A percentile compares a stretch with the other conserved stretches of the same genome.
phyloP scores from a whole-genome alignment of 805 yeast genomes.

The Kuraishia ogatae region DNA sequence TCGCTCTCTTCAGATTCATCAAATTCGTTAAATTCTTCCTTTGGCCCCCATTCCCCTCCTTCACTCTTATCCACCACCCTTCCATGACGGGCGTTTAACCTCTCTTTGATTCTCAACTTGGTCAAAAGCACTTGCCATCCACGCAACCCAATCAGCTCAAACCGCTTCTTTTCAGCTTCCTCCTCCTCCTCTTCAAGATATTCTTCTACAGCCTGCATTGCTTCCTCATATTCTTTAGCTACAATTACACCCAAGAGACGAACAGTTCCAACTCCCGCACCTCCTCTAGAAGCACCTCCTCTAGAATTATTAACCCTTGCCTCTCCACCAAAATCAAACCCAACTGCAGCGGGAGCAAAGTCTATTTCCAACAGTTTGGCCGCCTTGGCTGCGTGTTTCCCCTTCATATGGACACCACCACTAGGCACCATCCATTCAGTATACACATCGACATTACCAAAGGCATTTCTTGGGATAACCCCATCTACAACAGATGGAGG shows the following conservation, averaged over 20 bases:
- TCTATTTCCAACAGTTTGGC: conserved; percentile 65
- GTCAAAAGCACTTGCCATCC: conserved; percentile 47
- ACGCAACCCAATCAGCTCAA: conserved; percentile 40
- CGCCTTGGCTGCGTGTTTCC: conserved; percentile 54
- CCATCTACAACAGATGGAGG: conserved; percentile 68
- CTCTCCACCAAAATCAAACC: conserved; percentile 60
- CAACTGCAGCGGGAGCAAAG: conserved; percentile 80
- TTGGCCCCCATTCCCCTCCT: conserved; percentile 2
- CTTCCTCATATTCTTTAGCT: conserved; percentile 51
- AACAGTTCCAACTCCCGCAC: conserved; percentile 37
- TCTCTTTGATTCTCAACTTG: conserved; percentile 35
- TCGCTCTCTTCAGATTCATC: conserved; percentile 5
- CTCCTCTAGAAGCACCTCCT: conserved; percentile 9
- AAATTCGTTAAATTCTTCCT: conserved; percentile 4
- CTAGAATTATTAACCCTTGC: conserved; percentile 20
- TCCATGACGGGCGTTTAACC: conserved; percentile 45
- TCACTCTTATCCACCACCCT: conserved; percentile 15
- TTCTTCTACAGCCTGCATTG: conserved; percentile 42
- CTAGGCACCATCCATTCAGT: conserved; percentile 74
- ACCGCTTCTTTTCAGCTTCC: conserved; percentile 31
- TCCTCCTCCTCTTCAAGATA: conserved; percentile 40
- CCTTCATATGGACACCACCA: conserved; percentile 57
- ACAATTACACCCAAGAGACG: conserved; percentile 70
- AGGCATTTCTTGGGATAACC: conserved; percentile 62
- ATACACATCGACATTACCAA: conserved; percentile 79